Conservation (phyloP, 176 grass and related monocot genomes). For the Bonia amplexicaulis region DNA sequence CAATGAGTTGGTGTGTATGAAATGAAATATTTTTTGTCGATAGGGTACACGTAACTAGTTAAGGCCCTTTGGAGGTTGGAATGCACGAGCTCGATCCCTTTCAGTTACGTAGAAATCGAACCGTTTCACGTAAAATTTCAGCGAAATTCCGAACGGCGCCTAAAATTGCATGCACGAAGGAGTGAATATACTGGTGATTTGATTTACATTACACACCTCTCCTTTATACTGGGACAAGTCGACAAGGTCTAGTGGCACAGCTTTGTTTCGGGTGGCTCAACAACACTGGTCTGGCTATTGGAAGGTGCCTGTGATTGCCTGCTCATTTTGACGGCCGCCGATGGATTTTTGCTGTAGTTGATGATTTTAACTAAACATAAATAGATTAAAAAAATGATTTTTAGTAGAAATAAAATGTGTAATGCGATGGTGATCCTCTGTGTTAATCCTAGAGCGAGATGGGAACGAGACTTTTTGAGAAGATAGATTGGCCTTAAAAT, state of each 20-base stretch:
- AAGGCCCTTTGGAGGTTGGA: background rate
- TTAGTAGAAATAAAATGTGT: too few species aligned
- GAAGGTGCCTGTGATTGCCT: conserved; percentile 5
- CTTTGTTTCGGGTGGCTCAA: conserved; percentile 34
- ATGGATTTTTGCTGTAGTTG: too few species aligned
- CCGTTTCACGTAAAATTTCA: too few species aligned
- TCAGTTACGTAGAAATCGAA: too few species aligned
- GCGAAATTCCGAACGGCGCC: too few species aligned
- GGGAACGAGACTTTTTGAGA: too few species aligned
- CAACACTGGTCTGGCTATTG: background rate
- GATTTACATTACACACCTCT: background rate
- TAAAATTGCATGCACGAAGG: too few species aligned
- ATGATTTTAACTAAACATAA: too few species aligned
- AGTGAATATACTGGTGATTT: background rate
- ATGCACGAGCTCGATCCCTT: background rate
- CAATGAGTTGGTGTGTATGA: background rate
- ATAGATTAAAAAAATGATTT: too few species aligned
- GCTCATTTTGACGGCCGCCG: too few species aligned
- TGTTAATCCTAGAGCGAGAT: too few species aligned
- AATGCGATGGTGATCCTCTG: too few species aligned
- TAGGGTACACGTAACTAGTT: background rate
- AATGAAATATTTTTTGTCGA: background rate
- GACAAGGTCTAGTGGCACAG: conserved; percentile 26
- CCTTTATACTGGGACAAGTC: background rate
- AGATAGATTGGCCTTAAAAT: background rate